Evolutionary conservation across 441 rosid species (phyloP).

Genomic region (Gossypium trilobum): DNA sequence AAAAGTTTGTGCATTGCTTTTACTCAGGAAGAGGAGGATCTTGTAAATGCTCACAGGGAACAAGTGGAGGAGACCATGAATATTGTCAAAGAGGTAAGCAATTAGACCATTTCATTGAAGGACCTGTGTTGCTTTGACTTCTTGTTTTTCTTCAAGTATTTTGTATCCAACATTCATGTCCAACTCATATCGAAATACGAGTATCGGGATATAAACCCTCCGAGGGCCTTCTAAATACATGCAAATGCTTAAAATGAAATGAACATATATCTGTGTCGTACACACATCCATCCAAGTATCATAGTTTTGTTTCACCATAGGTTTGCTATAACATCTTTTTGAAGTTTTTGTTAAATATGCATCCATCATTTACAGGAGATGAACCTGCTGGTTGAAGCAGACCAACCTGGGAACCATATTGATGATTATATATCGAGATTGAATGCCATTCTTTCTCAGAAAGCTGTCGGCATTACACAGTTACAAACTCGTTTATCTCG

Average conservation of each 20-base stretch:
- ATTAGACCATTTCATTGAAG: not conserved
- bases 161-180: too few relatives aligned
- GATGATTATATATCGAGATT: conserved; percentile 62
- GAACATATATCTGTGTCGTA: not conserved
- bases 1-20: not conserved
- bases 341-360: not conserved
- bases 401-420: conserved; percentile 78
- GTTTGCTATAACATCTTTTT: not conserved
- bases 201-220: too few relatives aligned
- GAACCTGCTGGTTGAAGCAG: conserved; percentile 65
- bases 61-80: conserved; percentile 70
- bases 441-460: conserved; percentile 56
- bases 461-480: conserved; percentile 62
- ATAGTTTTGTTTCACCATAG: not conserved
- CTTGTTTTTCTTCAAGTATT: too few relatives aligned
- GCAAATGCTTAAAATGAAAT: too few relatives aligned
- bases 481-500: conserved; percentile 58
- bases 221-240: too few relatives aligned
- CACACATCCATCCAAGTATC: not conserved
- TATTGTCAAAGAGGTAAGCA: conserved; percentile 56
- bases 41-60: conserved; percentile 58
- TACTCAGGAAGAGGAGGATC: conserved; percentile 69
- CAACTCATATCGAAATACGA: too few relatives aligned
- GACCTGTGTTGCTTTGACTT: too few relatives aligned
- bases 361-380: conserved; percentile 43